Evolutionary conservation across 768 basidiomycete genomes (phyloP).

Genomic region (Mycena galopus): DNA sequence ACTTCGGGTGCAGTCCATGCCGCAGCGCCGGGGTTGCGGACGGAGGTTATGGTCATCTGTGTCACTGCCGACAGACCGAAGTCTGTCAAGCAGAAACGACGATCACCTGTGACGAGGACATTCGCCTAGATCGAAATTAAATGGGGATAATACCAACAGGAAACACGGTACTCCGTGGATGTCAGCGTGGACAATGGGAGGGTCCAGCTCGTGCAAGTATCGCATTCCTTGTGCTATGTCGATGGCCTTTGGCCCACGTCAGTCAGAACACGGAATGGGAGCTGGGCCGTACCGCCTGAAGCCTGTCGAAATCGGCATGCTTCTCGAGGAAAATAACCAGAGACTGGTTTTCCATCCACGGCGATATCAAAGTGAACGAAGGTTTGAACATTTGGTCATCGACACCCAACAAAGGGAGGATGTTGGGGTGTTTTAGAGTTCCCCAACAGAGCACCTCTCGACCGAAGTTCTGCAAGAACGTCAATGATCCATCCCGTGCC

Average conservation of each 20-base stretch:
- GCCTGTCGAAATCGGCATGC: background rate
- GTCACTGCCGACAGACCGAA: background rate
- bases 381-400: background rate
- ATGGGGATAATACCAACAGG: background rate
- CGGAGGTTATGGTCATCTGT: constrained; percentile 4
- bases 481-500: too few relatives aligned
- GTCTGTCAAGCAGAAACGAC: constrained; percentile 3
- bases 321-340: background rate
- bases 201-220: constrained; percentile 7
- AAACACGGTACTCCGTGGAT: background rate
- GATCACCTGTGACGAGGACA: background rate
- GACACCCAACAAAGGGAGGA: background rate
- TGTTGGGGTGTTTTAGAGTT: background rate
- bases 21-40: background rate
- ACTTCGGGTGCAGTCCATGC: too few relatives aligned
- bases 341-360: background rate
- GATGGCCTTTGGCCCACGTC: too few relatives aligned
- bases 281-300: background rate
- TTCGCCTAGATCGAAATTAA: background rate
- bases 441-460: constrained; percentile 2
- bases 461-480: background rate
- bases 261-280: too few relatives aligned
- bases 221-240: constrained; percentile 5
- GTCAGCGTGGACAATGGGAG: constrained; percentile 8
- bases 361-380: background rate